Evolutionary conservation across 2,329 filamentous ascomycete species (phyloP).

Genomic region (Aureobasidium subglaciale): DNA sequence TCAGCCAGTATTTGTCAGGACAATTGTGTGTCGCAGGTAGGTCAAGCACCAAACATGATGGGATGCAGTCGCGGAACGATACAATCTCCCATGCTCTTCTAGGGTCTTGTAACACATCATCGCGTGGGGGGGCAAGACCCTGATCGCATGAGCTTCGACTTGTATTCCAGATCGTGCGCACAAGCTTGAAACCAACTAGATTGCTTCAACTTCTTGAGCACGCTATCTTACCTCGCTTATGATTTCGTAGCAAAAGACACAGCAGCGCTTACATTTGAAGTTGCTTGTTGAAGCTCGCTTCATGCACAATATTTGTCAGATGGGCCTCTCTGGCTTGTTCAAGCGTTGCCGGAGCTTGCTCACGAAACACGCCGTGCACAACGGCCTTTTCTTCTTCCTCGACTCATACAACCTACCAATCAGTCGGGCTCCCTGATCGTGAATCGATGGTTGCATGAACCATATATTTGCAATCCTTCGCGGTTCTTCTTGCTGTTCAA

Average conservation of each 20-base stretch:
- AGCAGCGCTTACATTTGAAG: not conserved
- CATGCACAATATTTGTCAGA: slow-evolving; percentile 14
- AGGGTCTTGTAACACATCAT: not conserved
- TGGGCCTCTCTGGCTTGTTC: not conserved
- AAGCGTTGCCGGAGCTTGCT: slow-evolving; percentile 4
- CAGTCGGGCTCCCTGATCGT: not conserved
- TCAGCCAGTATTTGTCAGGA: not conserved
- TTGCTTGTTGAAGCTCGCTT: not conserved
- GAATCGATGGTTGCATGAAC: not conserved
- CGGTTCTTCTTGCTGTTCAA: not conserved
- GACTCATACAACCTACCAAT: not conserved
- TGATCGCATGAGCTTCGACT: slow-evolving; percentile 4
- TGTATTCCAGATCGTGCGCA: slow-evolving; percentile 2
- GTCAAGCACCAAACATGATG: not conserved
- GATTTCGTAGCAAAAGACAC: not conserved
- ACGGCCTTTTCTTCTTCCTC: not conserved
- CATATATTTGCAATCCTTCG: not conserved
- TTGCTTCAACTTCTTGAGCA: not conserved
- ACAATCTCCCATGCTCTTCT: not conserved
- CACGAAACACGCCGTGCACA: slow-evolving; percentile 1
- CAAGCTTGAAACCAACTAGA: slow-evolving; percentile 5
- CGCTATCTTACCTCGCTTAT: slow-evolving; percentile 6
- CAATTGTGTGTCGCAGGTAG: not conserved
- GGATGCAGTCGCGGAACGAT: not conserved
- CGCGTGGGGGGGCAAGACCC: slow-evolving; percentile 1